A percentile compares a stretch with the other conserved stretches of the same genome.
phyloP scores from a whole-genome alignment of 2,329 filamentous ascomycete species.

The Aaosphaeria pasadenensis region DNA sequence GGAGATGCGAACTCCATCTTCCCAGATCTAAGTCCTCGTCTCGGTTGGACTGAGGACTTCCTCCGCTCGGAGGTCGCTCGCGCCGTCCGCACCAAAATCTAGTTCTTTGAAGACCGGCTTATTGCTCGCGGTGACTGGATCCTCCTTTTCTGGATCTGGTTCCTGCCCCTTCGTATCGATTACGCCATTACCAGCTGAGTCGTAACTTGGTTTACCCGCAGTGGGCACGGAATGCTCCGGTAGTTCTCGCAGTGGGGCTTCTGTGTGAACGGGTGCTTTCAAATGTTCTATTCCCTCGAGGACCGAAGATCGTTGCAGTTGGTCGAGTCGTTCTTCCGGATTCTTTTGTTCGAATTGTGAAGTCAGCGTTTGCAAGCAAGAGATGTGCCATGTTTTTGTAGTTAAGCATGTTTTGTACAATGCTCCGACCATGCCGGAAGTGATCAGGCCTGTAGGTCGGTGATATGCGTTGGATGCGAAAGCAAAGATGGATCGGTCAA shows the following conservation, averaged over 20 bases:
- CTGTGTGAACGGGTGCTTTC: conserved; percentile 27
- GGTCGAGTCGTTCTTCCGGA: conserved; percentile 45
- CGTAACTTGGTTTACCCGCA: not conserved
- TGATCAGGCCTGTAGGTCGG: not conserved
- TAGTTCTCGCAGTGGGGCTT: conserved; percentile 29
- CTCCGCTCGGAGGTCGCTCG: conserved; percentile 3
- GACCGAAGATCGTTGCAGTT: conserved; percentile 45
- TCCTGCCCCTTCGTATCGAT: not conserved
- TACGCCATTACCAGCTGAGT: not conserved
- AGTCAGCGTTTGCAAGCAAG: conserved; percentile 24
- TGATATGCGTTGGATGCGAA: conserved; percentile 1
- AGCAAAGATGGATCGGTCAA: conserved; percentile 23
- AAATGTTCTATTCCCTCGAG: conserved; percentile 39
- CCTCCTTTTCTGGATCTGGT: conserved; percentile 1
- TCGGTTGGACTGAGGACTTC: conserved; percentile 16
- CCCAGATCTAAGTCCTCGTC: no score
- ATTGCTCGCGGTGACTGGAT: conserved; percentile 1
- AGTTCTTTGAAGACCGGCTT: conserved; percentile 21
- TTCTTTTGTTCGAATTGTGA: conserved; percentile 36
- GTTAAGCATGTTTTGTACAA: conserved; percentile 8
- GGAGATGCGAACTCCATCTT: no score
- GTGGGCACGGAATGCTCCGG: conserved; percentile 34
- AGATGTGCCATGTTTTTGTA: not conserved
- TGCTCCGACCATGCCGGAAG: not conserved
- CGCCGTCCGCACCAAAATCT: conserved; percentile 16